Base-by-base conservation (phyloP, 73 alveolate genomes). In the Paramecium sexaurelia region DNA sequence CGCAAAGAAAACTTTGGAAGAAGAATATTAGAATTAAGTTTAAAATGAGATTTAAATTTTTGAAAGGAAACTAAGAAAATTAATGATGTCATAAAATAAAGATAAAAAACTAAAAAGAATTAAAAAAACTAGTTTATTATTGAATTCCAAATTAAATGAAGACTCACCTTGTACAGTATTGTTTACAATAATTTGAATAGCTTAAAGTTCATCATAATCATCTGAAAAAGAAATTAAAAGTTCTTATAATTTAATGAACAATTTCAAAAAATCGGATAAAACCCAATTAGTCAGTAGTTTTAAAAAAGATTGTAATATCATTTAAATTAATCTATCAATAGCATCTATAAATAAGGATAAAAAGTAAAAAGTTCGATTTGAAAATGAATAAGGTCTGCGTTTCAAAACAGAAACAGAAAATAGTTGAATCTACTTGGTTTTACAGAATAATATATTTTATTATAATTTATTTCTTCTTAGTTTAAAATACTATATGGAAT, bases 391-490 rank as follows among this genome's bases (percentile, higher is more conserved):
- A 7, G 55, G 51, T 7, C 20, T 24, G 13, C 35, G 90, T 2
- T 78, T 78, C n/a, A 78, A 78, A 20, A 78, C 90, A 9, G 90
- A 78, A 45, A 45, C 45, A 8, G 90, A 78, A 35, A 66, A 71
- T 36, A 71, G 17, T 29, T 35, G 57, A 37, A 3, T 71, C 15
- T 1, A n/a, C 5, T 0, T 2, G 55, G 27, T 9, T 7, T 36
- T 36, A 17, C 9, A 22, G 11, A 40, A 19, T 7, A n/a, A 78
- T 45, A 24, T 43, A 11, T 24, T 36, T 32, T 43, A 41, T 41
- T 78, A 24, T 39, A 29, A 73, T 73, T 73, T 29, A 13, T 40
- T n/a, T n/a, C n/a, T n/a, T n/a, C n/a, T n/a, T n/a, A n/a, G n/a
- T n/a, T 13, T 39, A 17, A 41, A 40, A 26, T 5, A 17, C 19